Evolutionary conservation across 2,329 filamentous ascomycete species (phyloP), one percentile per base, ranked within the genome.

Genomic region (Monosporascus sp.): DNA sequence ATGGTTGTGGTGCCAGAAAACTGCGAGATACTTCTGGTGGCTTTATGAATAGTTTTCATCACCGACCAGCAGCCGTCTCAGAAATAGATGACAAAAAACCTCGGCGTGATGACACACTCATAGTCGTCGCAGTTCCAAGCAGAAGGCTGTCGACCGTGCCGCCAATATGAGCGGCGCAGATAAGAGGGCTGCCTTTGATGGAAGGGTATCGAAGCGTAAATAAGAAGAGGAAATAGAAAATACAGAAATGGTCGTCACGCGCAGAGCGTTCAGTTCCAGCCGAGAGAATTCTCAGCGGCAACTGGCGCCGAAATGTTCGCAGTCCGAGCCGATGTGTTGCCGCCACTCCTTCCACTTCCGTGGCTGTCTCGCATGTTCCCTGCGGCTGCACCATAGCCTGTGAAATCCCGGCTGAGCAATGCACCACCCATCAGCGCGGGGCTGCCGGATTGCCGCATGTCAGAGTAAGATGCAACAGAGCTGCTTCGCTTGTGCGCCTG

Each of bases 221-320:
- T 59, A 63, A 59, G 46, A 55, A 58, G 51, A 64, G 52, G 51
- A 61, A 59, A 61, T 65, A 65, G 63, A 58, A 60, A 60, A 57
- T 61, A 57, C 54, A 20, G 59, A 63, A 62, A 63, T 68, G 58
- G 55, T 63, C 55, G 57, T 70, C 67, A 63, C 70, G 57, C 61
- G 59, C 54, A 27, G 54, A 59, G 58, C 22, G 48, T 62, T 84
- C 80, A 97, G 77, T 95, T 96, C 92, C 92, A 97, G 64, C 92
- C 92, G 60, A 97, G 82, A 49, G 90, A 96, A 79, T 97, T 97
- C 76, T 95, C 91, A 3, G 91, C 88, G 70, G 92, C 92, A 58
- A 96, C 88, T 3, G 92, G 92, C 37, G 90, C 89, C 56, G 89
- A 95, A 68, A 97, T 96, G 71, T 87, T 78, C 44, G 79, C 78